These are phyloP conservation scores for Marchantia polymorpha DNA, from an alignment of 225 moss, liverwort and hornwort genomes.

Conservation along the genomic window DNA sequence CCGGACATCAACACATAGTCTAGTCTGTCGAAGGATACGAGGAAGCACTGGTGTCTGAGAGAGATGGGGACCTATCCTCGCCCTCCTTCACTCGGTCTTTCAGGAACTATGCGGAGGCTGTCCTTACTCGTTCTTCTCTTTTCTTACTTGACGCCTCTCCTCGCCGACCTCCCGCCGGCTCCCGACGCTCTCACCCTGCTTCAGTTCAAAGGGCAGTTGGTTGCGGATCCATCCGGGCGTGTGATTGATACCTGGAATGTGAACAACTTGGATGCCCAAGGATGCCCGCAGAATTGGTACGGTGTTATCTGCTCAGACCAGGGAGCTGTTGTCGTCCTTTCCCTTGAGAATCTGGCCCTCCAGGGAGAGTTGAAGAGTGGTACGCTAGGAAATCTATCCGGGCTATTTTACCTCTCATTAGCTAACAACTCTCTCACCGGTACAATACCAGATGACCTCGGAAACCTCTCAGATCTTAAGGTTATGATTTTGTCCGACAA, in stretches of 20 bases:
- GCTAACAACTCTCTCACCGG: conserved; percentile 44
- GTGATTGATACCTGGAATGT: conserved; percentile 28
- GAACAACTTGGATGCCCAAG: conserved; percentile 26
- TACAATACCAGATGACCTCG: conserved; percentile 42
- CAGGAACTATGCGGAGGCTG: conserved; percentile 23
- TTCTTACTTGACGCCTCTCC: conserved; percentile 1
- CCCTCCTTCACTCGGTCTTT: conserved; percentile 3
- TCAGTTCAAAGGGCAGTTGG: conserved; percentile 28
- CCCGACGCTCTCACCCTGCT: conserved; percentile 22
- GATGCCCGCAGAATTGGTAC: conserved; percentile 35
- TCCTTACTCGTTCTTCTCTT: conserved; percentile 8
- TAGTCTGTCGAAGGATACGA: conserved; percentile 3
- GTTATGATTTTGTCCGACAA: conserved; percentile 36
- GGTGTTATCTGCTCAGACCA: conserved; percentile 27
- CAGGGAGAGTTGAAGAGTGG: conserved; percentile 30
- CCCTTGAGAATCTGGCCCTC: conserved; percentile 27
- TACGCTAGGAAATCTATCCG: conserved; percentile 36
- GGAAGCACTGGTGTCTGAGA: conserved; percentile 1
- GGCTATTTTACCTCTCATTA: conserved; percentile 35
- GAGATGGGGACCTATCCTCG: conserved; percentile 22
- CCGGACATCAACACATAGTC: neutral
- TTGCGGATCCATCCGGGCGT: conserved; percentile 26
- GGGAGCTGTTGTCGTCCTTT: conserved; percentile 23
- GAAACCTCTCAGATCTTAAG: conserved; percentile 23
- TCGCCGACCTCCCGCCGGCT: conserved; percentile 2